Conservation (phyloP, 208 protist genomes). For the Porcisia hertigi region DNA sequence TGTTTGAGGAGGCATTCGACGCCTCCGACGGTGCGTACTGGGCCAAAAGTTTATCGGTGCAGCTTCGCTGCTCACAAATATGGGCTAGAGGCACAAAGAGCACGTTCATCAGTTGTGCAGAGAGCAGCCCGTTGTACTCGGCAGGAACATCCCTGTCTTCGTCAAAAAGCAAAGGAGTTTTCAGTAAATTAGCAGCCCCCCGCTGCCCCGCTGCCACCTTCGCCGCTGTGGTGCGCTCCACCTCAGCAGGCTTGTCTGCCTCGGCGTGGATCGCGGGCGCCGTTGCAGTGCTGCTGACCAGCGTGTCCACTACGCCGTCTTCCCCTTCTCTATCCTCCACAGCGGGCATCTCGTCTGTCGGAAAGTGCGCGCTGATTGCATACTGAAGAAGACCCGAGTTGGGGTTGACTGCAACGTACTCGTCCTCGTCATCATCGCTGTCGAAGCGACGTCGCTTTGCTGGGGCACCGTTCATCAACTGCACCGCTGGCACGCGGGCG, state of each 20-base stretch:
- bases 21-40: constrained; percentile 60
- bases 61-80: constrained; percentile 22
- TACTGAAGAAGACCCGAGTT: constrained; percentile 40
- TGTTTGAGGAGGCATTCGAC: background rate
- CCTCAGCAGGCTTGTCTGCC: background rate
- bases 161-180: constrained; percentile 10
- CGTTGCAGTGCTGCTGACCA: background rate
- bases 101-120: constrained; percentile 49
- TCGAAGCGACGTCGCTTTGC: constrained; percentile 48
- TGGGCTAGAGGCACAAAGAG: constrained; percentile 56
- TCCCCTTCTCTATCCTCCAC: background rate
- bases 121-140: constrained; percentile 59
- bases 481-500: too few relatives aligned
- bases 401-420: constrained; percentile 27
- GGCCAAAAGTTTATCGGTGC: constrained; percentile 66
- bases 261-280: background rate
- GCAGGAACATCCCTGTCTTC: constrained; percentile 65
- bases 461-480: background rate
- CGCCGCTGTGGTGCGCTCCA: background rate
- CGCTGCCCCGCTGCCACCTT: background rate
- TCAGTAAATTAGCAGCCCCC: background rate
- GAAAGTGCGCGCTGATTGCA: constrained; percentile 19
- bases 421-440: constrained; percentile 84
- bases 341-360: constrained; percentile 21
- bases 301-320: background rate